Base-by-base conservation (phyloP, 2,329 filamentous ascomycete genomes). In the Trichoderma koningiopsis region DNA sequence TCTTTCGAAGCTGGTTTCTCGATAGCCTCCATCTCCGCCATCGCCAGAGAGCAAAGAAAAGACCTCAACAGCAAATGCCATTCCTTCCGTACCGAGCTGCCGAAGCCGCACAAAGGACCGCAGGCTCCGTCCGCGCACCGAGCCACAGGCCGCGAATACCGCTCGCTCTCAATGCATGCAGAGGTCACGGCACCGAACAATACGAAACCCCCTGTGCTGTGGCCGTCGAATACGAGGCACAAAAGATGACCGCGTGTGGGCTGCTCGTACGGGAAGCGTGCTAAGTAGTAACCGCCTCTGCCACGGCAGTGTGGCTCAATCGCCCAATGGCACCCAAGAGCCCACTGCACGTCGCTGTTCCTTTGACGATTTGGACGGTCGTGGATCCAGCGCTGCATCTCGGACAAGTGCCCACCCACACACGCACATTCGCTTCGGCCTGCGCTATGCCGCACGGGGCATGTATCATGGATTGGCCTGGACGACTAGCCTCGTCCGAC, bases 211-310 rank as follows among this genome's bases (percentile, higher is more conserved):
- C 65, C 27, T 61, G 57, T 68, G 57, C 27, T 61, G 57, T 68
- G 57, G 65, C 57, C 65, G 24, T 19, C 56, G 65, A 68, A 68
- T 68, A 68, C 65, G 58, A 68, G 66, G 37, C 37, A 63, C 33
- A 62, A 59, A 59, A 68, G 66, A 68, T 57, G 58, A 63, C 58
- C 35, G 66, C 37, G 49, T 56, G 58, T 68, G 58, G 57, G 57
- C 29, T 68, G 66, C 66, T 68, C 52, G 59, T 62, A 56, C 66
- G 66, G 66, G 3, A 43, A 43, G 43, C 47, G n/a, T 49, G 22
- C 47, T 49, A 27, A 27, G 27, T 27, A 49, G 57, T 63, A 62
- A 63, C 66, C 57, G 66, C 19, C 47, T 33, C 52, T 58, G 22
- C 63, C 63, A 10, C n/a, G 10, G 13, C 29, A 35, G 60, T 59